These are phyloP conservation scores for Hippophae tibetana DNA, from an alignment of 306 rosid species.

Conservation along the genomic window DNA sequence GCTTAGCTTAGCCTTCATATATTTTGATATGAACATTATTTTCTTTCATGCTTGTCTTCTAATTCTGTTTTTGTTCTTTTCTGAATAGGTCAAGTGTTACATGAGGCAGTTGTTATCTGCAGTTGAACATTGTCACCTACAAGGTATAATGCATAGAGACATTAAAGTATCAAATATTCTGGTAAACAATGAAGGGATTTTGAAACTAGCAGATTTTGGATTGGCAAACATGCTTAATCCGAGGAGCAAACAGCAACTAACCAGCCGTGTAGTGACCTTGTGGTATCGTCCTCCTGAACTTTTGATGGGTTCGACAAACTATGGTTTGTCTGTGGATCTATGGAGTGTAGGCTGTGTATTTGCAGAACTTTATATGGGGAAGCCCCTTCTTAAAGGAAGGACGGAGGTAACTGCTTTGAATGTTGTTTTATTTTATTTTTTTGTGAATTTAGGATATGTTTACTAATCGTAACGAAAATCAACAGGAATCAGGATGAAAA, in stretches of 20 bases:
- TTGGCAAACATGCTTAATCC: conserved; percentile 63
- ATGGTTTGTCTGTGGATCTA: conserved; percentile 79
- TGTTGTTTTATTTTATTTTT: too few species aligned
- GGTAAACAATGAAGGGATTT: conserved; percentile 76
- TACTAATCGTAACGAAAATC: too few species aligned
- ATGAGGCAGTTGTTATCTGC: conserved; percentile 93
- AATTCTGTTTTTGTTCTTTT: neutral
- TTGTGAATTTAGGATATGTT: too few species aligned
- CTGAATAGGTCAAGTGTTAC: conserved; percentile 71
- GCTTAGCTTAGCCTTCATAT: too few species aligned
- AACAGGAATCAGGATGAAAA: too few species aligned
- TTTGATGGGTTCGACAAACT: conserved; percentile 83
- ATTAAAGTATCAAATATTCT: conserved; percentile 84
- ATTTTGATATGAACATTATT: neutral
- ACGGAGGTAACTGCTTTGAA: conserved; percentile 52
- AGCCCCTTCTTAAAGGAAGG: conserved; percentile 91
- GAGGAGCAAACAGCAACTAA: conserved; percentile 48
- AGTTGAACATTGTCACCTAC: conserved; percentile 87
- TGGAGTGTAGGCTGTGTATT: conserved; percentile 98
- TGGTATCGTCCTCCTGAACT: conserved; percentile 99
- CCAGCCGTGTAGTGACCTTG: conserved; percentile 88
- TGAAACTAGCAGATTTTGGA: conserved; percentile 92
- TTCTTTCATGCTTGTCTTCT: neutral
- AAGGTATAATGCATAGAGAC: conserved; percentile 90
- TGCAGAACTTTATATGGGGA: conserved; percentile 71